These are phyloP conservation scores for Pestalotiopsis sp. DNA, from an alignment of 2,329 filamentous ascomycete genomes.

Conservation along the genomic window DNA sequence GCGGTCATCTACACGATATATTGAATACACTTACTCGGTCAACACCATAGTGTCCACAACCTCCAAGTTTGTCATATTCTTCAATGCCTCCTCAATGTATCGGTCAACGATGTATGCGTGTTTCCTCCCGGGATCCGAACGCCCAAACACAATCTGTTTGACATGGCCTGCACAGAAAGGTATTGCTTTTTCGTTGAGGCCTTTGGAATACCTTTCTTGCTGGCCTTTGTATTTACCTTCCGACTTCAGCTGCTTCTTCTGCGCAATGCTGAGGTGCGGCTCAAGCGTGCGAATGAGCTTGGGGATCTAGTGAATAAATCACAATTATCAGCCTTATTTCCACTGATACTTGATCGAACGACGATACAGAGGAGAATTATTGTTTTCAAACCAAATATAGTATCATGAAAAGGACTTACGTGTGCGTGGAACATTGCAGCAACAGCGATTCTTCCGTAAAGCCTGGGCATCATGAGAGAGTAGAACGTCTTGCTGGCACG, in stretches of 20 bases:
- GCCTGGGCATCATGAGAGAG: conserved; percentile 9
- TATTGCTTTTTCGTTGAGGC: conserved; percentile 5
- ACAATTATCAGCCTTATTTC: no score
- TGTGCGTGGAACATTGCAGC: conserved; percentile 11
- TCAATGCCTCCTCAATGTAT: conserved; percentile 12
- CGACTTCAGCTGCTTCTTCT: conserved; percentile 14
- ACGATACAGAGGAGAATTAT: no score
- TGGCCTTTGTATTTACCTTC: conserved; percentile 14
- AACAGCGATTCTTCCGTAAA: conserved; percentile 6
- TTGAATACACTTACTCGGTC: conserved; percentile 2
- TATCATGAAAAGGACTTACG: background rate
- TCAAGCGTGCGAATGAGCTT: conserved; percentile 14
- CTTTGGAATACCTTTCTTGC: conserved; percentile 6
- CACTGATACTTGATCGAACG: no score
- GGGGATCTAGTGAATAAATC: background rate
- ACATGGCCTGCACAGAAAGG: conserved; percentile 8
- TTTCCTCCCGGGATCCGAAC: conserved; percentile 5
- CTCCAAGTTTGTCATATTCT: conserved; percentile 8
- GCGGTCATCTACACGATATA: background rate
- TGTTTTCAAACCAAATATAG: no score
- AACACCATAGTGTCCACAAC: conserved; percentile 1
- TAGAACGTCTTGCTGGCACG: conserved; percentile 10
- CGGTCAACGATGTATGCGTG: conserved; percentile 10
- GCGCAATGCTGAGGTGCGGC: conserved; percentile 10
- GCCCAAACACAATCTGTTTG: conserved; percentile 10